Evolutionary conservation across 176 grass and related monocot genomes (phyloP), one percentile per base, ranked within the genome.

Genomic region (Carex scoparia): DNA sequence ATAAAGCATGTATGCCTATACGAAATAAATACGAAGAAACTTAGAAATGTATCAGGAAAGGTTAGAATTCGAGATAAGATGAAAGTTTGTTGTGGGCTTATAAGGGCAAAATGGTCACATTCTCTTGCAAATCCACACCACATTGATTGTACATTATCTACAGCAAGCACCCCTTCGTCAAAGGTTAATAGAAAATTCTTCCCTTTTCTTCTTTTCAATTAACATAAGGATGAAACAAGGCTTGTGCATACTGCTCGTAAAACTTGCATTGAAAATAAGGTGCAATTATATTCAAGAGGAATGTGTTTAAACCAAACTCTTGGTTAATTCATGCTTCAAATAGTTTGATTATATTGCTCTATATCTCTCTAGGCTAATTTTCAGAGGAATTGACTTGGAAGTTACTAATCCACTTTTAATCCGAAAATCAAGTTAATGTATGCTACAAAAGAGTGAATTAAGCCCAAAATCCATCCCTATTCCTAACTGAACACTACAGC

Each of bases 11-110:
- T 30, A 32, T 83, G 62, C 14, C 55, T 55, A 44, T 27, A 56
- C 70, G 55, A 65, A 70, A 87, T 15, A 15, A 81, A 28, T 61
- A 59, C 62, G 32, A 81, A 69, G 28, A 70, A 80, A 80, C 16
- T 72, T 55, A 70, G 89, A 79, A 55, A 61, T 28, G 1, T 19
- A 6, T 44, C 83, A n/a, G 3, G 23, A 14, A 74, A 89, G 33
- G 30, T 70, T 4, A 19, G 14, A 87, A 81, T 60, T 81, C 77
- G 0, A 48, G 14, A 53, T 63, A 70, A 81, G 46, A 44, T 81
- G 61, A 87, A 81, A 81, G 28, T 81, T 69, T 58, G 8, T 38
- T 69, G 85, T 32, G 30, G 48, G 65, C 5, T 87, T 81, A 38
- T 64, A 62, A 72, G 81, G 81, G 62, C 38, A 68, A 65, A 69